Percentiles rank a stretch among this genome's conserved stretches.
These are phyloP conservation scores for Phytophthora tentaculata DNA, from an alignment of 352 stramenopile species.

Conservation along the genomic window DNA sequence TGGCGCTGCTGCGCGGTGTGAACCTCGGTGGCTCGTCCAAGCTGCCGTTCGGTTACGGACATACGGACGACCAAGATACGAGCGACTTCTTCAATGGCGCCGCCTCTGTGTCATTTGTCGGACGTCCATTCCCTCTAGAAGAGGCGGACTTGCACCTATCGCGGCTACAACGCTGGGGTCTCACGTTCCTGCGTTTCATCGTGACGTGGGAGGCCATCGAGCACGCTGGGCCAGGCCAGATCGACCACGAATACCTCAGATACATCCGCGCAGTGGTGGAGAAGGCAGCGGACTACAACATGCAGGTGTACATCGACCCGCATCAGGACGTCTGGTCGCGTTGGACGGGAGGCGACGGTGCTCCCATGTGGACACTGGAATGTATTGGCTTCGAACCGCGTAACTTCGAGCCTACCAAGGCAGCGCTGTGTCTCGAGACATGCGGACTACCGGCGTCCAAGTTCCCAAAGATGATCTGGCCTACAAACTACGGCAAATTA, in stretches of 20 bases:
- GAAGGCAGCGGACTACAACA: conserved; percentile 60
- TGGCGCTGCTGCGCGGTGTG: conserved; percentile 60
- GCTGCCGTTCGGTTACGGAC: conserved; percentile 46
- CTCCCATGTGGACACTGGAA: conserved; percentile 89
- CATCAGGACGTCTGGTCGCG: conserved; percentile 93
- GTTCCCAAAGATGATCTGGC: conserved; percentile 92
- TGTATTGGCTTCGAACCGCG: conserved; percentile 74
- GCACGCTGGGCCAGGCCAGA: conserved; percentile 78
- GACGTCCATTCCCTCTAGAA: conserved; percentile 80
- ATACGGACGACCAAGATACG: conserved; percentile 35
- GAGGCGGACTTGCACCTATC: conserved; percentile 80
- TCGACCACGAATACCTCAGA: conserved; percentile 82
- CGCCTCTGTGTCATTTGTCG: conserved; percentile 61
- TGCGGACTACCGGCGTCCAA: conserved; percentile 36
- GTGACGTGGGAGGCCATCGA: conserved; percentile 93
- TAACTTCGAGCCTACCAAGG: conserved; percentile 72
- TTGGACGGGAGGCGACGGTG: conserved; percentile 88
- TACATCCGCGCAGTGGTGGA: conserved; percentile 76
- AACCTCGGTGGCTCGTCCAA: conserved; percentile 79
- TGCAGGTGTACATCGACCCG: conserved; percentile 89
- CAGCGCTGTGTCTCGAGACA: conserved; percentile 76
- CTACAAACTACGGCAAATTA: conserved; percentile 91
- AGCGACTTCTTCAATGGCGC: conserved; percentile 54
- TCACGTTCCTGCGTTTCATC: conserved; percentile 84
- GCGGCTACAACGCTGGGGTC: conserved; percentile 75